Percentiles rank a stretch among this genome's conserved stretches.
Conservation (phyloP, 345 rosid species). For the Barbarea vulgaris region DNA sequence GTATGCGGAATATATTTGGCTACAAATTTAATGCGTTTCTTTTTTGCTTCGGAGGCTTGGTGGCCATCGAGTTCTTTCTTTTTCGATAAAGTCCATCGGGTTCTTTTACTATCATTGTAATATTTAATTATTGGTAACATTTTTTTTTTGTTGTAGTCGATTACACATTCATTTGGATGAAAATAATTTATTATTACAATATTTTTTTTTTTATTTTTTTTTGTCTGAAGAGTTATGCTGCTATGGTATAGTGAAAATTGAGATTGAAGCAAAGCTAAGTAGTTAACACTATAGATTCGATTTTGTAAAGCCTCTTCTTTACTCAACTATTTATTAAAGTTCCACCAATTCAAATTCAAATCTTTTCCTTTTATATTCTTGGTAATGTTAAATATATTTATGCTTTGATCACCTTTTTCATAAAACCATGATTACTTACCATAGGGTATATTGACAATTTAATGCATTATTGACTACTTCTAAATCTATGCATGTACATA, state of each 20-base stretch:
- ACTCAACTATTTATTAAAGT: slow-evolving; percentile 32
- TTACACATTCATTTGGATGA: not conserved
- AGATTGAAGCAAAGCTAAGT: slow-evolving; percentile 33
- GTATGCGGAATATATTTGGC: no score
- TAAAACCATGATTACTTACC: slow-evolving; percentile 16
- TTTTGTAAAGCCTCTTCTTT: slow-evolving; percentile 36
- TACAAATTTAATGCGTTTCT: no score
- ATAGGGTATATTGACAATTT: not conserved
- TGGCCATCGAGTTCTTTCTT: no score
- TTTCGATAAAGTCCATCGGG: not conserved
- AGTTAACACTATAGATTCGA: slow-evolving; percentile 19
- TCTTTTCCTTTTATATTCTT: not conserved
- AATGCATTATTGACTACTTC: slow-evolving; percentile 3
- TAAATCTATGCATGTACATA: not conserved
- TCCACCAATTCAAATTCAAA: slow-evolving; percentile 25
- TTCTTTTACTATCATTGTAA: not conserved
- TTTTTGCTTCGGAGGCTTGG: no score
- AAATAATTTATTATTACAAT: not conserved
- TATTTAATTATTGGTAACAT: not conserved
- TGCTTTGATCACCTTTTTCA: not conserved
- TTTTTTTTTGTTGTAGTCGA: not conserved
- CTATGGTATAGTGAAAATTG: slow-evolving; percentile 4
- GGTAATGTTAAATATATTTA: slow-evolving; percentile 21
- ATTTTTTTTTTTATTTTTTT: no score
- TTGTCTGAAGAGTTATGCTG: not conserved